Evolutionary conservation across 176 grass and related monocot species (phyloP).

Genomic region (Zoysia pacifica): DNA sequence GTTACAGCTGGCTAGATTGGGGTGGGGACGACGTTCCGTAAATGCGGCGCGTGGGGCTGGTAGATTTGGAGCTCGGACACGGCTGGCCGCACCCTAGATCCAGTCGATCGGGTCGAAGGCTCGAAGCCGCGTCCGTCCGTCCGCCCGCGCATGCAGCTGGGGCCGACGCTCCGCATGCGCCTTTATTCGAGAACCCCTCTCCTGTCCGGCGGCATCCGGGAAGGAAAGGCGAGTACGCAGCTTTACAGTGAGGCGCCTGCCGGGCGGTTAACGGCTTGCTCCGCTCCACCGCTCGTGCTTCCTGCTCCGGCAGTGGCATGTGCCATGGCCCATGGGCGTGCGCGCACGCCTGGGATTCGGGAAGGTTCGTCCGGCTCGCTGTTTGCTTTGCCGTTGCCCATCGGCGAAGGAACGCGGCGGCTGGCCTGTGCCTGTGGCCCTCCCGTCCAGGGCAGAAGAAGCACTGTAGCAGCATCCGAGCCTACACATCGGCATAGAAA

Average conservation of each 20-base stretch:
- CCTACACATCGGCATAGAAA: conserved; percentile 20
- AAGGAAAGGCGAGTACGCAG: neutral
- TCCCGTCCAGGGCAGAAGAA: neutral
- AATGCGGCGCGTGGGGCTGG: conserved; percentile 1
- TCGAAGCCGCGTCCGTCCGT: too few species aligned
- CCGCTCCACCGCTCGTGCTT: neutral
- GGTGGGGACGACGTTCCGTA: neutral
- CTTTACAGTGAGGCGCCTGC: conserved; percentile 43
- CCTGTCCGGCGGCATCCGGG: conserved; percentile 15
- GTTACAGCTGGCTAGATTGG: too few species aligned
- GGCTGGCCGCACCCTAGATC: conserved; percentile 25
- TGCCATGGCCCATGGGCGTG: neutral
- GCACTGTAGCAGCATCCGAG: neutral
- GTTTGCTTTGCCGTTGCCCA: neutral
- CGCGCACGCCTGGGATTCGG: conserved; percentile 13
- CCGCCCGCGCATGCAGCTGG: too few species aligned
- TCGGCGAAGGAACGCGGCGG: conserved; percentile 24
- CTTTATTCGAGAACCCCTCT: too few species aligned
- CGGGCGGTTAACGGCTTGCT: neutral
- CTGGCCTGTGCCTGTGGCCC: neutral
- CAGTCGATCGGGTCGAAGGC: too few species aligned
- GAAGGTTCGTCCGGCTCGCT: conserved; percentile 30
- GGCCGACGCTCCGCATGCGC: too few species aligned
- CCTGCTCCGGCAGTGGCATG: conserved; percentile 32
- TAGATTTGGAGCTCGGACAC: conserved; percentile 1